Base-by-base conservation (phyloP, 225 moss, liverwort and hornwort genomes). In the Thuidium tamariscinum region DNA sequence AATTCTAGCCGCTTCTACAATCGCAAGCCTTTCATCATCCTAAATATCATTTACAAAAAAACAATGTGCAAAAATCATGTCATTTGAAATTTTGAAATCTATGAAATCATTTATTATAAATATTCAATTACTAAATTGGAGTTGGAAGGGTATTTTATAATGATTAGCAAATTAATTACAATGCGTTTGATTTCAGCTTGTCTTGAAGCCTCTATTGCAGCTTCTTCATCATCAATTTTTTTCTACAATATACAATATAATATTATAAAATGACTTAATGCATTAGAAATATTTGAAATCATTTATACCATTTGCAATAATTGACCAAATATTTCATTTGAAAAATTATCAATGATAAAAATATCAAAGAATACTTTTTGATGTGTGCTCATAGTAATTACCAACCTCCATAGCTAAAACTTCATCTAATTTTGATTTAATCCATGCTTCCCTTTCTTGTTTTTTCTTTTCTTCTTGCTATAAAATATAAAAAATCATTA, bases 201-300 rank as follows among this genome's bases (percentile, higher is more conserved):
- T 81, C 84, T 89, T 37, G 91, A 83, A 88, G 84, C 88, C 27
- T 94, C 93, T 71, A 82, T 88, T 66, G 88, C 81, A 16, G 85
- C 93, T 80, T 97, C 96, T 90, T 97, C 96, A 63, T 91, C 91
- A 56, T 96, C 97, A 80, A 94, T 89, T 90, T 90, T 92, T 84
- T 93, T 87, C 96, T 96, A n/a, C 6, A 46, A 7, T 22, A n/a
- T 9, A 9, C n/a, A n/a, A n/a, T n/a, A n/a, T n/a, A 22, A 14
- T 10, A 30, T 10, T 34, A 42, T 11, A 9, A 26, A 34, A 39
- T 39, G 1, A 36, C 30, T 49, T 63, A 2, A 4, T n/a, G 1
- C 8, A 9, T 22, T 62, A 20, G 3, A 5, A 44, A 23, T 22
- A 5, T 21, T 11, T 44, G 4, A 61, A 46, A 22, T 32, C 1